phyloP scores from a whole-genome alignment of 2,329 filamentous ascomycete species.

The Ascochyta koolunga region DNA sequence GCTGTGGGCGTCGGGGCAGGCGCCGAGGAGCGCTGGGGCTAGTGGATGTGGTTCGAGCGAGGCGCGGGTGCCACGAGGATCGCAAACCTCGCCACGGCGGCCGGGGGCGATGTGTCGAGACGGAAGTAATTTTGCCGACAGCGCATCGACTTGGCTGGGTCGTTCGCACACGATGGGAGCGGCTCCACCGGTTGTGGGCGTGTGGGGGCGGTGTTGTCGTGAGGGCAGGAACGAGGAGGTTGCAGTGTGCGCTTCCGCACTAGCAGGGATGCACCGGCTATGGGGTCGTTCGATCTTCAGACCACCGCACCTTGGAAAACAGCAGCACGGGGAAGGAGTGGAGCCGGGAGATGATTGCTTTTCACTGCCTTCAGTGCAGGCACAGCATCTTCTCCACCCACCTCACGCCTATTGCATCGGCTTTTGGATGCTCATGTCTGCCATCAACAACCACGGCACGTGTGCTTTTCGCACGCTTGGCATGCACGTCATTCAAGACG shows the following conservation, averaged over 20 bases:
- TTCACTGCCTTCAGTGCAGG: background rate
- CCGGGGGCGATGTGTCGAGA: constrained; percentile 21
- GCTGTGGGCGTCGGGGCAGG: constrained; percentile 24
- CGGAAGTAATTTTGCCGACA: constrained; percentile 29
- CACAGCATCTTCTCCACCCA: background rate
- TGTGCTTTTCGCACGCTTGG: background rate
- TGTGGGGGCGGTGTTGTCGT: constrained; percentile 24
- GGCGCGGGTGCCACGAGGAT: constrained; percentile 35
- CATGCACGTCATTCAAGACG: constrained; percentile 31
- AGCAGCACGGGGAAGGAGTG: background rate
- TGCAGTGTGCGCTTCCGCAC: constrained; percentile 7
- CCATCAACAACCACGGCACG: background rate
- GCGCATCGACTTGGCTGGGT: constrained; percentile 26
- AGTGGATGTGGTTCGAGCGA: constrained; percentile 29
- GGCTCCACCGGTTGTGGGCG: constrained; percentile 16
- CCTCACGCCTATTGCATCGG: background rate
- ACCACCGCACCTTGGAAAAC: constrained; percentile 11
- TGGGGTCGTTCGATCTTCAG: constrained; percentile 13
- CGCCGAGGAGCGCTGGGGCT: constrained; percentile 31
- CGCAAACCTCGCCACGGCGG: constrained; percentile 36
- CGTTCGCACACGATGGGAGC: background rate
- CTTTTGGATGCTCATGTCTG: background rate
- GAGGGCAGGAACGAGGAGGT: constrained; percentile 34
- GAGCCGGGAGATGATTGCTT: background rate
- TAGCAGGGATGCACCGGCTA: constrained; percentile 3